Evolutionary conservation across 495 filamentous ascomycete genomes (phyloP), one percentile per base, ranked within the genome.

Genomic region (Penicillium salamii): DNA sequence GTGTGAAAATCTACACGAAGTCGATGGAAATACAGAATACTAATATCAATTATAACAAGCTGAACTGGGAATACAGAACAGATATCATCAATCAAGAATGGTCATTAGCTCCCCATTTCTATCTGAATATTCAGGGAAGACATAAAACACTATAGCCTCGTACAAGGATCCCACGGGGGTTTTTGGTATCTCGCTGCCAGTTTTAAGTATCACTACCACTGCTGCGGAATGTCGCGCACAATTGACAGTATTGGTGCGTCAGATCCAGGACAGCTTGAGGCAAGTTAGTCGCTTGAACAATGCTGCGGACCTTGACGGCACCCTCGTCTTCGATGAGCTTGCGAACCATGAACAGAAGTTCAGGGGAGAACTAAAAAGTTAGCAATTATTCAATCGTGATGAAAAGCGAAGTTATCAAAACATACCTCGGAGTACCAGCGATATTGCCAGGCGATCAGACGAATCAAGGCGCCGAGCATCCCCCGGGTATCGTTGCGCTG

Each of bases 281-380:
- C 41, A 97, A 75, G 64, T 86, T 95, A 6, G 93, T 97, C 1
- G 92, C 90, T 66, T 97, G 95, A 20, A 98, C 89, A 53, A 97
- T 96, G 59, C 91, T 96, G 56, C 95, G 82, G 28, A 97, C 87
- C 71, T 98, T 98, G 61, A 98, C 90, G 17, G 92, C 95, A 41
- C 93, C 95, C 67, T 98, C 95, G 46, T 95, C 92, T 65, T 96
- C 93, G 65, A 98, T 97, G 53, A 97, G 77, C 54, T 87, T 91
- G 53, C 93, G 85, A 45, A 97, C 85, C 7, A 89, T 82, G 63
- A 80, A 87, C 20, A 97, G 80, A 14, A 98, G 78, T 42, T 88
- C 82, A 9, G 93, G 95, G 14, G 91, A 96, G 69, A 97, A 98
- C 87, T 98, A 37, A 13, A 26, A 19, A 31, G n/a, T 32, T 8